phyloP scores from a whole-genome alignment of 1,284 basidiomycete genomes.

The Ceratobasidium sp. region DNA sequence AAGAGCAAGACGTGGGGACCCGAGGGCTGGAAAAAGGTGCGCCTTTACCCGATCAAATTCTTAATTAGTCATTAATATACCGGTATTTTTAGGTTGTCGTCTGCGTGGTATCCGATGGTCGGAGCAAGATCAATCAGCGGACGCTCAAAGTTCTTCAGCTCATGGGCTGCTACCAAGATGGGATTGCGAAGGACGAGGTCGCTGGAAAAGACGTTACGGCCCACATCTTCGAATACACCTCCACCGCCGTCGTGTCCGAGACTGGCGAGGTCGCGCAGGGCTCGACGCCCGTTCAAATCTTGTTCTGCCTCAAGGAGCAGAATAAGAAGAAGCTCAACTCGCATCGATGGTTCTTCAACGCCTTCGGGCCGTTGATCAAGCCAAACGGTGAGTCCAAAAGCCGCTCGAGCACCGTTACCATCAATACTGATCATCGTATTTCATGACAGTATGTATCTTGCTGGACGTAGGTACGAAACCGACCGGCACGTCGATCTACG shows the following conservation, averaged over 20 bases:
- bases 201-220: slow-evolving; percentile 93
- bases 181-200: slow-evolving; percentile 92
- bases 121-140: slow-evolving; percentile 89
- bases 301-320: slow-evolving; percentile 95
- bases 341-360: slow-evolving; percentile 98
- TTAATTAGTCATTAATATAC: background rate
- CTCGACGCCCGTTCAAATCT: slow-evolving; percentile 86
- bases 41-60: background rate
- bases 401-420: too few species aligned
- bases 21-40: slow-evolving; percentile 90
- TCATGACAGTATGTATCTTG: slow-evolving; percentile 74
- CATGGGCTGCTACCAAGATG: slow-evolving; percentile 98
- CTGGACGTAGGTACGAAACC: slow-evolving; percentile 96
- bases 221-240: slow-evolving; percentile 91
- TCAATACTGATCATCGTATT: too few species aligned
- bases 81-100: slow-evolving; percentile 69
- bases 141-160: slow-evolving; percentile 80
- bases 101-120: slow-evolving; percentile 91
- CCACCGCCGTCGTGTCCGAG: slow-evolving; percentile 80
- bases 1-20: slow-evolving; percentile 93
- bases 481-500: slow-evolving; percentile 92
- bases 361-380: slow-evolving; percentile 87
- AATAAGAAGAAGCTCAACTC: slow-evolving; percentile 96
- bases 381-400: slow-evolving; percentile 69
- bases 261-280: slow-evolving; percentile 87